Evolutionary conservation across 2,329 filamentous ascomycete genomes (phyloP).

Genomic region (Acrocalymma vagum): DNA sequence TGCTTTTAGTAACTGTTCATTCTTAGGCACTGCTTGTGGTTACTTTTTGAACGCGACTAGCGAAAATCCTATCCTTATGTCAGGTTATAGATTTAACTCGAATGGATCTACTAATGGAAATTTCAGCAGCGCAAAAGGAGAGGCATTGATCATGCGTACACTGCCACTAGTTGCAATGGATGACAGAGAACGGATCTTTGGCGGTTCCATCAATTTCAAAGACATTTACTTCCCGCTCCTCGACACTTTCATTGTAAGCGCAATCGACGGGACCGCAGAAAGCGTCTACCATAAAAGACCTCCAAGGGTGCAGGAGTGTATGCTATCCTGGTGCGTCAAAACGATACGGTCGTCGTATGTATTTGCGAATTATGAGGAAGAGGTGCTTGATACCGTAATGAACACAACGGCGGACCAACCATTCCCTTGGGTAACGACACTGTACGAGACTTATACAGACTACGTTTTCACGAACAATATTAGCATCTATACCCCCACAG

Average conservation of each 20-base stretch:
- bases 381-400: not conserved
- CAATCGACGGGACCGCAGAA: not conserved
- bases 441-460: not conserved
- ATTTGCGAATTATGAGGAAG: slow-evolving; percentile 25
- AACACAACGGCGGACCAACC: slow-evolving; percentile 18
- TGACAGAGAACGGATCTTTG: slow-evolving; percentile 5
- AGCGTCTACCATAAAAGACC: slow-evolving; percentile 15
- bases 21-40: slow-evolving; percentile 32
- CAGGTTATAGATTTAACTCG: slow-evolving; percentile 18
- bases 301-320: slow-evolving; percentile 28
- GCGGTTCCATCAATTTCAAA: slow-evolving; percentile 29
- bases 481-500: slow-evolving; percentile 12
- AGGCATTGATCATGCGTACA: slow-evolving; percentile 20
- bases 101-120: not conserved
- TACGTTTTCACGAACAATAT: slow-evolving; percentile 13
- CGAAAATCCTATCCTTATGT: slow-evolving; percentile 18
- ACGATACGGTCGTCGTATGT: slow-evolving; percentile 32
- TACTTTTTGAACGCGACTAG: slow-evolving; percentile 33
- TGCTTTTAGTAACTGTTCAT: too few relatives aligned
- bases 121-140: too few relatives aligned
- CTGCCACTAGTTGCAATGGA: slow-evolving; percentile 14
- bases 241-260: slow-evolving; percentile 21
- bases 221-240: slow-evolving; percentile 22
- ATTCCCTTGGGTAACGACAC: slow-evolving; percentile 18
- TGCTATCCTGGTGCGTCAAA: slow-evolving; percentile 37